phyloP scores from a whole-genome alignment of 2,329 filamentous ascomycete genomes.

The Trichoderma asperellum region DNA sequence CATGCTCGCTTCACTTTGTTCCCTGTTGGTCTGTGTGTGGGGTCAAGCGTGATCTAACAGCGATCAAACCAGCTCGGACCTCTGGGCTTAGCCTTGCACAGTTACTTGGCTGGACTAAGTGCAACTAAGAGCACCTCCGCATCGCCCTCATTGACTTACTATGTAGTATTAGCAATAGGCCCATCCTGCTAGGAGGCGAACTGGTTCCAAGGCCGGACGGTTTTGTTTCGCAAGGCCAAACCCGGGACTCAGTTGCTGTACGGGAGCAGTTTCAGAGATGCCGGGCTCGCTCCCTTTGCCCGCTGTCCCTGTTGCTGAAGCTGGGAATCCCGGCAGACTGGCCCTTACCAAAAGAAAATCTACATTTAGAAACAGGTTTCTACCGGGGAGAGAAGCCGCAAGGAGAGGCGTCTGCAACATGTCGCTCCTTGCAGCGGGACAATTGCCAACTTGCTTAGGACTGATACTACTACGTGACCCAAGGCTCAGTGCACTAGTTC shows the following conservation, averaged over 20 bases:
- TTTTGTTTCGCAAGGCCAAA: not conserved
- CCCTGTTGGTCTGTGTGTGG: conserved; percentile 11
- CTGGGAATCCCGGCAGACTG: not conserved
- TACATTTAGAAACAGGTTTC: conserved; percentile 3
- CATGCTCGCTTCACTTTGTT: not conserved
- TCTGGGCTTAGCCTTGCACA: not conserved
- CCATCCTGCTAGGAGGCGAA: not conserved
- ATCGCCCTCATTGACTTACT: not conserved
- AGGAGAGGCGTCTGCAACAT: conserved; percentile 13
- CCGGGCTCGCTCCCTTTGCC: not conserved
- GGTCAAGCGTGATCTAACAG: conserved; percentile 1
- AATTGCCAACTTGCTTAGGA: not conserved
- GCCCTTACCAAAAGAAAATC: not conserved
- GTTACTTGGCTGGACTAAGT: not conserved
- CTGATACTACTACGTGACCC: not conserved
- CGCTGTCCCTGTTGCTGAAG: not conserved
- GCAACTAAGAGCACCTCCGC: not conserved
- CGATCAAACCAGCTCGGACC: conserved; percentile 11
- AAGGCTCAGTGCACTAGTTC: not conserved
- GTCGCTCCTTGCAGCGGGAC: conserved; percentile 3
- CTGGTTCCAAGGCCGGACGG: not conserved
- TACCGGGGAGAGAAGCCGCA: conserved; percentile 1
- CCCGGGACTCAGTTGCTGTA: not conserved
- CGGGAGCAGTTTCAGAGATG: conserved; percentile 8
- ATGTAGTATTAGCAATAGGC: not conserved